phyloP scores from a whole-genome alignment of 331 rosid genomes.

The Pyrus hybrid region DNA sequence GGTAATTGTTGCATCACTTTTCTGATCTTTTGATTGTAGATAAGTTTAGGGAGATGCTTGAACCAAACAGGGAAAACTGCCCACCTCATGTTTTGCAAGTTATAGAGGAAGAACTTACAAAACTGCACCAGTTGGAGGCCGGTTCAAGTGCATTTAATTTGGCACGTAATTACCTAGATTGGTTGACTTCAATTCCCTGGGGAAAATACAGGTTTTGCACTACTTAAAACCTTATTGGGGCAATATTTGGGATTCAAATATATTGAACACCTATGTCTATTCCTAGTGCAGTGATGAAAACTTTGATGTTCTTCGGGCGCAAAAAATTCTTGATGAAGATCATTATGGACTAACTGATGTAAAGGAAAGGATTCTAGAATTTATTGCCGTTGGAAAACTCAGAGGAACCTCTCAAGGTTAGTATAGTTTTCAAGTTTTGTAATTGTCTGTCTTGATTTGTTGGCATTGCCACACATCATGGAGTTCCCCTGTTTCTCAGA shows the following conservation, averaged over 20 bases:
- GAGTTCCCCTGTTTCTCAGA: not conserved
- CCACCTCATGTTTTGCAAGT: conserved; percentile 90
- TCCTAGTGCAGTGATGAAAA: conserved; percentile 74
- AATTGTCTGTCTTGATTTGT: not conserved
- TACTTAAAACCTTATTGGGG: not conserved
- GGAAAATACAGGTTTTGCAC: conserved; percentile 68
- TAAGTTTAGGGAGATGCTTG: conserved; percentile 88
- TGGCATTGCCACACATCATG: not conserved
- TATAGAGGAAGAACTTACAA: conserved; percentile 89
- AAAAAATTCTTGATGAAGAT: conserved; percentile 92
- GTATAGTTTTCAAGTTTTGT: conserved; percentile 11
- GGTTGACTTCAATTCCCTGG: conserved; percentile 98
- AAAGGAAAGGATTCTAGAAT: conserved; percentile 94
- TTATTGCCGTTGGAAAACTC: conserved; percentile 95
- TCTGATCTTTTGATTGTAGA: conserved; percentile 32
- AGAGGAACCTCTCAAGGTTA: conserved; percentile 95
- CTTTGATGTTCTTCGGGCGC: conserved; percentile 83
- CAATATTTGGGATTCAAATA: not conserved
- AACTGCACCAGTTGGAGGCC: conserved; percentile 81
- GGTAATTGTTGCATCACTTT: conserved; percentile 11
- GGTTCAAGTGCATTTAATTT: conserved; percentile 97
- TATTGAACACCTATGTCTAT: not conserved
- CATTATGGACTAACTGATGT: conserved; percentile 96
- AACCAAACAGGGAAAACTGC: conserved; percentile 77
- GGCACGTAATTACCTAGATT: conserved; percentile 92